A percentile compares a stretch with the other conserved stretches of the same genome.
Evolutionary conservation across 2,329 filamentous ascomycete genomes (phyloP).

Genomic region (Graphilbum sp.): DNA sequence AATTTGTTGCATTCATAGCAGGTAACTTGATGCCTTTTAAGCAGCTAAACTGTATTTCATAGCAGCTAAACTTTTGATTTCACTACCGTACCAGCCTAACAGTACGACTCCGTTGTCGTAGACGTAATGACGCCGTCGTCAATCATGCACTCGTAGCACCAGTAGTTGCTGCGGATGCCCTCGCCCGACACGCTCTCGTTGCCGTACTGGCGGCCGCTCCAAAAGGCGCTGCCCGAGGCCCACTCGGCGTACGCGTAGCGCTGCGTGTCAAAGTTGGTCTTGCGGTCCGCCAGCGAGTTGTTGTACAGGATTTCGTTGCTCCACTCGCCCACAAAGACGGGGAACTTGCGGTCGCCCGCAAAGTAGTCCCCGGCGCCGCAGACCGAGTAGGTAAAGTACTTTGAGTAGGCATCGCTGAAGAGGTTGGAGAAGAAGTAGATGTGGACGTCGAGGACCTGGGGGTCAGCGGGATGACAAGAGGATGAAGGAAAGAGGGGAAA

Average conservation of each 20-base stretch:
- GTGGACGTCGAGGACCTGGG: conserved; percentile 3
- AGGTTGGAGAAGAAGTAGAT: conserved; percentile 4
- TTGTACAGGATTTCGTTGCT: conserved; percentile 4
- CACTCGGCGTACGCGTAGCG: conserved; percentile 1
- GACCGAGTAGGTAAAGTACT: conserved; percentile 3
- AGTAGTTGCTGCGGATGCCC: conserved; percentile 3
- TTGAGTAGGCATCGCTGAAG: conserved; percentile 1
- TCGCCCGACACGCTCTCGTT: neutral
- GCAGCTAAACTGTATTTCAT: too few relatives aligned
- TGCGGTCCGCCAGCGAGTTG: conserved; percentile 4
- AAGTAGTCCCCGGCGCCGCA: conserved; percentile 3
- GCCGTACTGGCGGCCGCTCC: conserved; percentile 3
- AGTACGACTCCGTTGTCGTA: conserved; percentile 3
- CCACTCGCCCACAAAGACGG: conserved; percentile 5
- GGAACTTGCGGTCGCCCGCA: conserved; percentile 1
- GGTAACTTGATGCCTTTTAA: too few relatives aligned
- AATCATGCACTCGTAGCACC: conserved; percentile 5
- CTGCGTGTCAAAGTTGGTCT: conserved; percentile 4
- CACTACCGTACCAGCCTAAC: too few relatives aligned
- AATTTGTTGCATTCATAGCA: too few relatives aligned
- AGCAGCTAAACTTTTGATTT: too few relatives aligned
- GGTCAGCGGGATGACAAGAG: too few relatives aligned
- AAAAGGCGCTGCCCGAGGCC: conserved; percentile 2
- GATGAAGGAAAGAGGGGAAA: neutral
- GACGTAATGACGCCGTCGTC: conserved; percentile 2